Base-by-base conservation (phyloP, 495 filamentous ascomycete genomes). In the Umbilicaria muhlenbergii region DNA sequence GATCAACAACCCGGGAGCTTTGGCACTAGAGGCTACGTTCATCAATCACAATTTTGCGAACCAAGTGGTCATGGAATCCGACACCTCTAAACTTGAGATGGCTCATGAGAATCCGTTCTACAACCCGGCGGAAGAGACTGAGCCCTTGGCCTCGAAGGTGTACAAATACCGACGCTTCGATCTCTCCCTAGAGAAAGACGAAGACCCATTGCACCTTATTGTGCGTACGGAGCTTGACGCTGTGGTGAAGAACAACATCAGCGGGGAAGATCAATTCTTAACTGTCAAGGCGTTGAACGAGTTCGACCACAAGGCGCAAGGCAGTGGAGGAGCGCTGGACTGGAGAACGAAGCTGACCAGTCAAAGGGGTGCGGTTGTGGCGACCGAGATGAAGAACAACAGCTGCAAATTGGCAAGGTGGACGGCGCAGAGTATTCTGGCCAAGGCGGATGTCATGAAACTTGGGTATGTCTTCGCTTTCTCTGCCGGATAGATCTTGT, bases 301-400 rank as follows among this genome's bases (percentile, higher is more conserved):
- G 69, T 98, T 95, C 61, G 91, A 98, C 65, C 82, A 73, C 73
- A 94, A 94, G 67, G 91, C 92, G 10, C 89, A 91, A 55, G 91
- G 91, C 43, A 82, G 82, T 49, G 89, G 91, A 49, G 84, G 86
- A 44, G 92, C 91, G 35, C 69, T 96, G 21, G 88, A 98, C 71
- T 98, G 91, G 91, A 76, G 89, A 56, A 76, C 75, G 45, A 98
- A 96, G 74, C 76, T 98, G 39, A 80, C 78, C 43, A 83, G 80
- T 47, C 86, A 94, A 68, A 78, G 91, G 46, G 91, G 91, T 71
- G 91, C 91, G 21, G 88, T 96, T 28, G 81, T 98, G 13, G 91
- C 91, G 15, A 98, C 91, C n/a, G 91, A 91, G 64, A 98, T 98
- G 91, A 98, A 98, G 80, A 98, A 98, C 74, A 98, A 98, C 73